These are phyloP conservation scores for Diaporthe vaccinii DNA, from an alignment of 2,329 filamentous ascomycete genomes.

Conservation along the genomic window DNA sequence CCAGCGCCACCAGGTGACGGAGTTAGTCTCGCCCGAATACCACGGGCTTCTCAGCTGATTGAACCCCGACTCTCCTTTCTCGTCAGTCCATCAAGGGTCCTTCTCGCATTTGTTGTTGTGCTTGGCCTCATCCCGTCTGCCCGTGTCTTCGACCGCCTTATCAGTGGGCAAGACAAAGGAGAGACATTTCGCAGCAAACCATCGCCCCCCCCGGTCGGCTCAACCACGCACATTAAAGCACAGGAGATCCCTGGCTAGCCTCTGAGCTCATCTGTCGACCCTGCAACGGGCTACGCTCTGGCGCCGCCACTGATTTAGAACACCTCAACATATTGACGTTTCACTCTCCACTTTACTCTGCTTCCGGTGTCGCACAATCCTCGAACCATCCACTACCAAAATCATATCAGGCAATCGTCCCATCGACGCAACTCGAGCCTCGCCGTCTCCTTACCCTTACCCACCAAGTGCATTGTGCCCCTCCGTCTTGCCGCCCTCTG, in stretches of 20 bases:
- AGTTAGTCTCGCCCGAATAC: constrained; percentile 32
- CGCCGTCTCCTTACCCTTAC: constrained; percentile 5
- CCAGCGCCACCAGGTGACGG: constrained; percentile 18
- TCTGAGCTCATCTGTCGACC: constrained; percentile 32
- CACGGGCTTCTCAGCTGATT: constrained; percentile 26
- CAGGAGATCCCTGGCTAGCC: constrained; percentile 26
- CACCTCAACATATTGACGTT: constrained; percentile 41
- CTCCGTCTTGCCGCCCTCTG: not conserved
- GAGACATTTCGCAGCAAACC: constrained; percentile 25
- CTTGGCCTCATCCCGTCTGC: constrained; percentile 14
- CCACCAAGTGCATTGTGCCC: constrained; percentile 21
- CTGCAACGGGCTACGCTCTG: constrained; percentile 33
- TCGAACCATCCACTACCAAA: constrained; percentile 42
- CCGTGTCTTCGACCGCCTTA: constrained; percentile 32
- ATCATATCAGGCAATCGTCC: constrained; percentile 40
- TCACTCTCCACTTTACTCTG: constrained; percentile 42
- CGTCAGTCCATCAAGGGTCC: constrained; percentile 21
- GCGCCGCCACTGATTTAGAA: constrained; percentile 30
- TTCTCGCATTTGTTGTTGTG: constrained; percentile 24
- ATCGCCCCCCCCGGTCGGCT: constrained; percentile 28
- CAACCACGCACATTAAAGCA: constrained; percentile 33
- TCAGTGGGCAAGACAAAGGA: constrained; percentile 37
- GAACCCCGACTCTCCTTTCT: constrained; percentile 23
- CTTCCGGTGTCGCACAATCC: constrained; percentile 42
- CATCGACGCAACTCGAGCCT: constrained; percentile 25